Evolutionary conservation across 257 asterid species (phyloP).

Genomic region (Cordia subcordata): DNA sequence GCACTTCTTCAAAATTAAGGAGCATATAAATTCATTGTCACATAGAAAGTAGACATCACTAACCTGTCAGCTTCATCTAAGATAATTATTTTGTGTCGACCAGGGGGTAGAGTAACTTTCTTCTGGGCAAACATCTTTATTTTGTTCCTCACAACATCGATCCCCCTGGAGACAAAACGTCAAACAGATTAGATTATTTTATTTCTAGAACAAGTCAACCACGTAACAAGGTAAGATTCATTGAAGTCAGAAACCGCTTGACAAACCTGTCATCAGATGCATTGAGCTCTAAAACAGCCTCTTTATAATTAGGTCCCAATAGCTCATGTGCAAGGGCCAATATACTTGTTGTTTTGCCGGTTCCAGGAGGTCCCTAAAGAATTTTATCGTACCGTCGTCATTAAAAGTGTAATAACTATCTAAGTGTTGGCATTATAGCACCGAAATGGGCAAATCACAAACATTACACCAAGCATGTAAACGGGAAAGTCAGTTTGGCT

Average conservation of each 20-base stretch:
- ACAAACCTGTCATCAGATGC: constrained; percentile 93
- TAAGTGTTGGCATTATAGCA: neutral
- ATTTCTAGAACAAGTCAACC: neutral
- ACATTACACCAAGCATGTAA: neutral
- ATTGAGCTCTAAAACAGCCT: constrained; percentile 87
- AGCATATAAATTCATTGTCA: neutral
- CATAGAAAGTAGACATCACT: constrained; percentile 9
- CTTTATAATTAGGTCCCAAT: constrained; percentile 80
- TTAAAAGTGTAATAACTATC: neutral
- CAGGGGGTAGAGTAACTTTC: constrained; percentile 86
- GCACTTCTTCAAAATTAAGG: no score
- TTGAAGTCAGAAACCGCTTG: neutral
- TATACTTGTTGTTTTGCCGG: constrained; percentile 94
- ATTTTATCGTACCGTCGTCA: no score
- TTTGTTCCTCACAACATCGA: constrained; percentile 94
- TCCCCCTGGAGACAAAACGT: constrained; percentile 54
- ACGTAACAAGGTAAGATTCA: neutral
- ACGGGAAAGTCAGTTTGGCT: no score
- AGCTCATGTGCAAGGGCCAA: constrained; percentile 97
- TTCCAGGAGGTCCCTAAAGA: constrained; percentile 92
- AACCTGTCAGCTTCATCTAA: constrained; percentile 99
- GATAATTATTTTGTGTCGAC: constrained; percentile 83
- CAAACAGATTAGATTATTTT: neutral
- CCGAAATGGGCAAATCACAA: neutral
- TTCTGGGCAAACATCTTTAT: constrained; percentile 98